Percentiles rank a stretch among this genome's conserved stretches.
Evolutionary conservation across 1,284 basidiomycete genomes (phyloP).

Genomic region (Mycena citricolor): DNA sequence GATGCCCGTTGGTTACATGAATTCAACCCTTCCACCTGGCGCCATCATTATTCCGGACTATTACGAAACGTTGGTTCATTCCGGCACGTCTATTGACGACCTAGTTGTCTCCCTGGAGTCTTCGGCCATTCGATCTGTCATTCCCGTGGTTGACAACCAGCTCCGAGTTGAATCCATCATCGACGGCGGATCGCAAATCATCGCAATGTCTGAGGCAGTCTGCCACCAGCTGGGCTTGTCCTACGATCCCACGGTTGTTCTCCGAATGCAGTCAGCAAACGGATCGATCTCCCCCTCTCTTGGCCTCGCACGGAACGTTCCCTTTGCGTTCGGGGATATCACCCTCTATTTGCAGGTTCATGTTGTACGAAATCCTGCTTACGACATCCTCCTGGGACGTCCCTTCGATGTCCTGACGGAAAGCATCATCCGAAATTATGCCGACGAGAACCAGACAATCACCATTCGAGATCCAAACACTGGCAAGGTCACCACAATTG

Average conservation of each 20-base stretch:
- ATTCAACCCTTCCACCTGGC: slow-evolving; percentile 3
- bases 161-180: slow-evolving; percentile 6
- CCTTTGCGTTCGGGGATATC: slow-evolving; percentile 11
- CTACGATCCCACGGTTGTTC: slow-evolving; percentile 12
- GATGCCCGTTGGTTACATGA: slow-evolving; percentile 2
- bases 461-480: slow-evolving; percentile 32
- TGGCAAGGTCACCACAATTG: slow-evolving; percentile 19
- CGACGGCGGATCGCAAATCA: slow-evolving; percentile 14
- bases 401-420: too few species aligned
- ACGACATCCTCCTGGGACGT: too few species aligned
- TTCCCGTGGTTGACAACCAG: slow-evolving; percentile 11
- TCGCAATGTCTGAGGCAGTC: slow-evolving; percentile 15
- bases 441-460: slow-evolving; percentile 27
- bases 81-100: slow-evolving; percentile 3
- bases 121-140: slow-evolving; percentile 9
- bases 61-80: not conserved
- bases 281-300: slow-evolving; percentile 9
- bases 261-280: slow-evolving; percentile 18
- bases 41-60: slow-evolving; percentile 8
- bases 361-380: too few species aligned
- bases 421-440: slow-evolving; percentile 24
- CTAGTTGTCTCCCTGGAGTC: slow-evolving; percentile 6
- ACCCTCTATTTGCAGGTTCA: slow-evolving; percentile 15
- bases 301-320: slow-evolving; percentile 16
- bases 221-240: slow-evolving; percentile 4